Evolutionary conservation across 345 rosid genomes (phyloP).

Genomic region (Lenwebbia sp.): DNA sequence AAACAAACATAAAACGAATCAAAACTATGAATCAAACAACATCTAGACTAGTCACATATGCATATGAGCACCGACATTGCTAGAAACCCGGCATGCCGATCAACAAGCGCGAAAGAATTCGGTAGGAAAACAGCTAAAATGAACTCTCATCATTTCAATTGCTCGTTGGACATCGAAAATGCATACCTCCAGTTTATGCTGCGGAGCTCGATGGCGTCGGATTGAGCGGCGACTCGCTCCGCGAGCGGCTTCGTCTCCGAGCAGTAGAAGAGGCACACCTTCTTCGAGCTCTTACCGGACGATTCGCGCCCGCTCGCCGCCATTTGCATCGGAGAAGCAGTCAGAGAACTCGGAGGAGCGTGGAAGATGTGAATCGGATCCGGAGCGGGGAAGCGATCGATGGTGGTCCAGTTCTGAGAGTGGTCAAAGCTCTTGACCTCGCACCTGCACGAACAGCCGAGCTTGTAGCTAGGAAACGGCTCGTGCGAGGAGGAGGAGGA

Average conservation of each 20-base stretch:
- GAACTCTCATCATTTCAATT: not conserved
- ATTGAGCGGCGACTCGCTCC: conserved; percentile 53
- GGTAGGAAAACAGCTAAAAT: not conserved
- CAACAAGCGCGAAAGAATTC: not conserved
- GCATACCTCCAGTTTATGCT: conserved; percentile 78
- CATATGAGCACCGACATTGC: not conserved
- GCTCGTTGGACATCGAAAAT: not conserved
- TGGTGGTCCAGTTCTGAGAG: conserved; percentile 26
- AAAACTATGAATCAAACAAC: not conserved
- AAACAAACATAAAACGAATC: not conserved
- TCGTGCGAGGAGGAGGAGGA: not conserved
- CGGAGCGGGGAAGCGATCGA: conserved; percentile 37
- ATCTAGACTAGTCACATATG: not conserved
- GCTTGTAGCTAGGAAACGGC: not conserved
- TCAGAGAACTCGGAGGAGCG: conserved; percentile 1
- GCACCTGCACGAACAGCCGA: conserved; percentile 10
- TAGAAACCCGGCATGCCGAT: not conserved
- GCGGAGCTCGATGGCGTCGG: conserved; percentile 79
- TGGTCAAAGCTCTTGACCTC: conserved; percentile 48
- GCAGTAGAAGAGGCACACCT: conserved; percentile 66
- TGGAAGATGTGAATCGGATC: conserved; percentile 36
- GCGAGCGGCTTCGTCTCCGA: conserved; percentile 77
- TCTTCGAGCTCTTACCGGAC: conserved; percentile 38
- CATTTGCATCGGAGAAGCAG: conserved; percentile 33
- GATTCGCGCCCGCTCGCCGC: conserved; percentile 39